Conservation (phyloP, 805 yeast genomes). For the Lachancea fermentati region DNA sequence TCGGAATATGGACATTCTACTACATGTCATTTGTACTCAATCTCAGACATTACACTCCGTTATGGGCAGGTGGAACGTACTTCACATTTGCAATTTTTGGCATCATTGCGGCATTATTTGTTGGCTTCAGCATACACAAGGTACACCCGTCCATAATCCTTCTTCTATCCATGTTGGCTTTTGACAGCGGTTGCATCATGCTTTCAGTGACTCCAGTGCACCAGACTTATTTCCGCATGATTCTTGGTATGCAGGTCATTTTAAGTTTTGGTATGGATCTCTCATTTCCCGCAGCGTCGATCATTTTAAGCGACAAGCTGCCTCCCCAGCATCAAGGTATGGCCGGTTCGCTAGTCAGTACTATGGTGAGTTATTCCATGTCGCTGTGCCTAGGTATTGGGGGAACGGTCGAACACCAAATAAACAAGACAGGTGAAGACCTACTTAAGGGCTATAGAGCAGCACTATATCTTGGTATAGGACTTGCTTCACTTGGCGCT, state of each 20-base stretch:
- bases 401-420: constrained; percentile 53
- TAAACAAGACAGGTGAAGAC: constrained; percentile 24
- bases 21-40: constrained; percentile 47
- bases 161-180: constrained; percentile 46
- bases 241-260: constrained; percentile 51
- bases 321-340: constrained; percentile 67
- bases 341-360: constrained; percentile 69
- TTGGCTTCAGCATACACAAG: constrained; percentile 42
- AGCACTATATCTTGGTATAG: constrained; percentile 57
- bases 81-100: constrained; percentile 49
- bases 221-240: constrained; percentile 54
- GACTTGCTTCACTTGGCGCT: constrained; percentile 38
- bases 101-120: constrained; percentile 45
- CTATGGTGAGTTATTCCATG: constrained; percentile 67
- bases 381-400: constrained; percentile 68
- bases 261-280: constrained; percentile 72
- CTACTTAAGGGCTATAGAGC: constrained; percentile 45
- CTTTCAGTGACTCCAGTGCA: constrained; percentile 51
- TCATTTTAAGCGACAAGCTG: constrained; percentile 51
- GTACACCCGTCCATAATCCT: constrained; percentile 48
- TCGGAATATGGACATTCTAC: constrained; percentile 70
- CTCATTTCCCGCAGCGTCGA: constrained; percentile 69
- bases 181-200: constrained; percentile 49
- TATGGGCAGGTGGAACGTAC: constrained; percentile 43
- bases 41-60: constrained; percentile 43